Conservation (phyloP, 345 rosid species). For the Sapria himalayana region DNA sequence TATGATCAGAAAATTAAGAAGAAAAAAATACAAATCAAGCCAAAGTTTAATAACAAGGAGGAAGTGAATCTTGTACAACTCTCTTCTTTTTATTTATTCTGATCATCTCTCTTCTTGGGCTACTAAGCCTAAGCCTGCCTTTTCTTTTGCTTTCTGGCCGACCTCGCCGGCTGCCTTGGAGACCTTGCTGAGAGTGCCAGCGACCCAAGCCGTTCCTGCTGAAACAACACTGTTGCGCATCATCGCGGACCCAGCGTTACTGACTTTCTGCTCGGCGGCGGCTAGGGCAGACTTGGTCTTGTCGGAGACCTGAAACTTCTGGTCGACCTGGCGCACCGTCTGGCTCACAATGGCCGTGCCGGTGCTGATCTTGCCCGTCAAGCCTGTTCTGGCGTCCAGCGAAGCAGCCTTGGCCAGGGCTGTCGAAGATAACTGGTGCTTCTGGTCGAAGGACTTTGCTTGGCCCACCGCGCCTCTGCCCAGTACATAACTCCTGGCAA, state of each 20-base stretch:
- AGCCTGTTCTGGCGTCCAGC: conserved; percentile 62
- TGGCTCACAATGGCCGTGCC: conserved; percentile 56
- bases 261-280: conserved; percentile 69
- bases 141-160: conserved; percentile 87
- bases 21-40: no score
- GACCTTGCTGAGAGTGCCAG: conserved; percentile 66
- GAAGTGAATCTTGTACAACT: no score
- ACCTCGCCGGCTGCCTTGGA: conserved; percentile 92
- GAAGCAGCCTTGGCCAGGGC: conserved; percentile 80
- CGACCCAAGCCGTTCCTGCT: conserved; percentile 64
- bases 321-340: conserved; percentile 84
- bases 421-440: conserved; percentile 68
- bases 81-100: no score
- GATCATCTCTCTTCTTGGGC: no score
- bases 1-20: no score
- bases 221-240: conserved; percentile 81
- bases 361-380: conserved; percentile 61
- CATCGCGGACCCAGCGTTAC: conserved; percentile 72
- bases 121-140: no score
- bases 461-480: conserved; percentile 83
- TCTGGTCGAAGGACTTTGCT: conserved; percentile 75
- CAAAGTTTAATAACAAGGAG: no score
- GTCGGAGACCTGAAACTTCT: conserved; percentile 84
- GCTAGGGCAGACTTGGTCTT: conserved; percentile 81
- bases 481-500: conserved; percentile 74